A percentile compares a stretch with the other conserved stretches of the same genome.
Evolutionary conservation across 352 stramenopile genomes (phyloP).

Genomic region (Pythium aristosporum): DNA sequence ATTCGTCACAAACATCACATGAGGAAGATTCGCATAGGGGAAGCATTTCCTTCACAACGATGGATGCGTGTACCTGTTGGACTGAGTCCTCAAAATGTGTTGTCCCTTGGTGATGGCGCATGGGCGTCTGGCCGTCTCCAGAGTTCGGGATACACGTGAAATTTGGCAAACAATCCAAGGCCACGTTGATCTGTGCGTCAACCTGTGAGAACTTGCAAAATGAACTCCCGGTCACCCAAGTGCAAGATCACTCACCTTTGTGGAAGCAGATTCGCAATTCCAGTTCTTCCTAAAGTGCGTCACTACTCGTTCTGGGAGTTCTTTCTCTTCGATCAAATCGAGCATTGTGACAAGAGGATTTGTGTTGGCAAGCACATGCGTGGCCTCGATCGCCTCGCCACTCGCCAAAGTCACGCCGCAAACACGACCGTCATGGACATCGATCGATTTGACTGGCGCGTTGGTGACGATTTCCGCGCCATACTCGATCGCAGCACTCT

Average conservation of each 20-base stretch:
- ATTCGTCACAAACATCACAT: background rate
- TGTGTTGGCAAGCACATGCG: slow-evolving; percentile 78
- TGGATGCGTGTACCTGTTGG: slow-evolving; percentile 36
- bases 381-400: slow-evolving; percentile 51
- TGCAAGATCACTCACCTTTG: slow-evolving; percentile 43
- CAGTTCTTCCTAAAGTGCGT: slow-evolving; percentile 79
- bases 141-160: slow-evolving; percentile 80
- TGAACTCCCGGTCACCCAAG: background rate
- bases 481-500: slow-evolving; percentile 52
- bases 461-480: slow-evolving; percentile 76
- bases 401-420: slow-evolving; percentile 61
- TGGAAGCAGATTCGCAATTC: slow-evolving; percentile 78
- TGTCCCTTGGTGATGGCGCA: slow-evolving; percentile 83
- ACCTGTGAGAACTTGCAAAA: background rate
- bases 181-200: slow-evolving; percentile 76
- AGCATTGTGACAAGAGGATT: slow-evolving; percentile 84
- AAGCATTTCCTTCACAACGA: background rate
- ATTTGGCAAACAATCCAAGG: slow-evolving; percentile 78
- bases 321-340: slow-evolving; percentile 59
- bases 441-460: slow-evolving; percentile 62
- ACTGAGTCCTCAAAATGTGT: slow-evolving; percentile 89
- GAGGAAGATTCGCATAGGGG: background rate
- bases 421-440: slow-evolving; percentile 42
- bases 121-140: slow-evolving; percentile 51
- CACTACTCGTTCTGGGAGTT: slow-evolving; percentile 55